A percentile compares a stretch with the other conserved stretches of the same genome.
Conservation (phyloP, 2,329 filamentous ascomycete species). For the Trichophyton simii region DNA sequence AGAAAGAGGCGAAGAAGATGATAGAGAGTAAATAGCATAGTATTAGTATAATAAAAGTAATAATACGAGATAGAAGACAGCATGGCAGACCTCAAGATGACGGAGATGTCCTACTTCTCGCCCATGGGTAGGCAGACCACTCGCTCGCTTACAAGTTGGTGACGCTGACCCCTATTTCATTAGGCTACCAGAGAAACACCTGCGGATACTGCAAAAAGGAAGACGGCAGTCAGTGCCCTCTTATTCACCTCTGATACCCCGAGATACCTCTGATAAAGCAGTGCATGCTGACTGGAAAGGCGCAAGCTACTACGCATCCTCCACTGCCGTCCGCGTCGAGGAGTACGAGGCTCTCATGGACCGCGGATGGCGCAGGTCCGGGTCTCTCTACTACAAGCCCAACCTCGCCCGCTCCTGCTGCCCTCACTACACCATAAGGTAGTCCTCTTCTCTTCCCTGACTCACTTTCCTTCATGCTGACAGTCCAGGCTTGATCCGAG, state of each 20-base stretch:
- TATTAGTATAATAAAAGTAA: background rate
- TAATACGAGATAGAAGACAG: background rate
- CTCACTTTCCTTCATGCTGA: background rate
- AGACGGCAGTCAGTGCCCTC: constrained; percentile 32
- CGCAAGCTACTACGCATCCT: constrained; percentile 36
- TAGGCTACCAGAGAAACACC: constrained; percentile 36
- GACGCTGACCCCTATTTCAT: background rate
- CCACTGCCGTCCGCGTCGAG: constrained; percentile 30
- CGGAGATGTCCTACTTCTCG: constrained; percentile 3
- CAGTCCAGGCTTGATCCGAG: constrained; percentile 30
- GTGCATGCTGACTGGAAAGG: constrained; percentile 18
- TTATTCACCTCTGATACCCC: constrained; percentile 13
- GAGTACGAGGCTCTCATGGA: constrained; percentile 39
- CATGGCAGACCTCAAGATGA: background rate
- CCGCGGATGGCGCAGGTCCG: constrained; percentile 39
- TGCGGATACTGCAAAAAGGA: constrained; percentile 39
- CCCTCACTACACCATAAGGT: constrained; percentile 56
- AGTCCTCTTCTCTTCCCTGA: background rate
- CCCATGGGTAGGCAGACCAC: constrained; percentile 1
- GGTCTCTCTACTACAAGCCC: constrained; percentile 39
- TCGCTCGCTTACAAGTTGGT: too few relatives aligned
- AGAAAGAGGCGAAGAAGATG: background rate
- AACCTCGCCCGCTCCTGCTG: constrained; percentile 68
- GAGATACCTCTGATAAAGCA: too few relatives aligned
- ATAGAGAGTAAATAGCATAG: background rate